Percentiles rank a stretch among this genome's conserved stretches.
These are phyloP conservation scores for Sphaerosporella brunnea DNA, from an alignment of 495 filamentous ascomycete species.

Conservation along the genomic window DNA sequence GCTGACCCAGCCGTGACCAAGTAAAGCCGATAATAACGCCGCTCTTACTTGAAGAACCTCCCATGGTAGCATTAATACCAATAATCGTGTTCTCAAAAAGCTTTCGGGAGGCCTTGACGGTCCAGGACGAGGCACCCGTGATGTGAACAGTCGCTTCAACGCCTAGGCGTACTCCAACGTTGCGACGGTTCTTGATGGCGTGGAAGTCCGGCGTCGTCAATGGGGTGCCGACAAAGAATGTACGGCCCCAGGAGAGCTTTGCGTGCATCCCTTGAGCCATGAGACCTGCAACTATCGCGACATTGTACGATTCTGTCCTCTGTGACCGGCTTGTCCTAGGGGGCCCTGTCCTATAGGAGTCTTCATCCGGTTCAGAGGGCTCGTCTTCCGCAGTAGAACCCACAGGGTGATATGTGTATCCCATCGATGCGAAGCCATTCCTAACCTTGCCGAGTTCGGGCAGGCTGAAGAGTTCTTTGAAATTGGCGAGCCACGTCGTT, in stretches of 20 bases:
- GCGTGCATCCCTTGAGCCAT: slow-evolving; percentile 10
- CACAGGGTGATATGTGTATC: slow-evolving; percentile 1
- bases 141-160: slow-evolving; percentile 8
- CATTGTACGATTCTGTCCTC: slow-evolving; percentile 14
- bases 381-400: slow-evolving; percentile 1
- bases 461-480: not conserved
- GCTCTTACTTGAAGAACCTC: slow-evolving; percentile 2
- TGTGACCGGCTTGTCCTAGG: slow-evolving; percentile 3
- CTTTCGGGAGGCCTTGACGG: slow-evolving; percentile 9
- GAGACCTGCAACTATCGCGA: slow-evolving; percentile 8
- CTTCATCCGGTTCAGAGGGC: not conserved
- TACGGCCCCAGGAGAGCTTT: slow-evolving; percentile 16
- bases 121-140: not conserved
- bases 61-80: slow-evolving; percentile 5
- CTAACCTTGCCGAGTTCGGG: not conserved
- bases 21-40: slow-evolving; percentile 27
- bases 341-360: not conserved
- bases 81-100: slow-evolving; percentile 12
- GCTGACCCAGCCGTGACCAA: slow-evolving; percentile 28
- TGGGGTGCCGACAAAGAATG: slow-evolving; percentile 19
- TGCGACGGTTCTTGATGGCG: not conserved
- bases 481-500: not conserved
- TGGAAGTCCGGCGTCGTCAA: slow-evolving; percentile 1
- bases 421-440: not conserved
- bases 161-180: slow-evolving; percentile 8